Evolutionary conservation across 805 yeast genomes (phyloP), one percentile per base, ranked within the genome.

Genomic region (Clavispora fructus): DNA sequence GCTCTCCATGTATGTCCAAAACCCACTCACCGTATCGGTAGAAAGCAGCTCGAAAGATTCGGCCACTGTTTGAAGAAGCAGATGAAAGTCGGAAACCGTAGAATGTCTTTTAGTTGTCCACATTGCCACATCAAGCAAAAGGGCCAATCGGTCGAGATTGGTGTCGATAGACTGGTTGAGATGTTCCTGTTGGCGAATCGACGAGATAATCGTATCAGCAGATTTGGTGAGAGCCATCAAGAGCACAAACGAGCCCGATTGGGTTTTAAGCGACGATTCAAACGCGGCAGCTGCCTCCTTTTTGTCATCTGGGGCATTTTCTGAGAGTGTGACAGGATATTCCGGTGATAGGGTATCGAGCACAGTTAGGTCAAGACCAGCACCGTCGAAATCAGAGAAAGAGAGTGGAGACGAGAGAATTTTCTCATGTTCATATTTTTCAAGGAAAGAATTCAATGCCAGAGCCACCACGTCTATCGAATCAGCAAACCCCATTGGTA

Each of bases 1-100:
- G 7, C 69, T 43, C 45, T 71, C 77, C 46, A 72, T 43, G 45
- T 62, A 71, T 37, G 50, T 41, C 75, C 76, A 72, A 50, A 72
- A 71, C 19, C 40, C 40, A 4, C 60, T 61, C 10, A 62, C 50
- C 19, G 51, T 46, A 10, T 44, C 39, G 1, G 63, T 53, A 7
- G 67, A 56, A 3, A 59, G 43, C 25, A 55, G 53, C 29, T 58
- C 54, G 25, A 65, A 50, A 23, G 56, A 45, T 7, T 60, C 58
- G 58, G 58, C 58, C 7, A 63, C 46, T 26, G 49, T 56, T 8
- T 62, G 58, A 14, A 65, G 46, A 31, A 61, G 39, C 19, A 53
- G 55, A 46, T 62, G 69, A 43, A 62, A 68, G 7, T 54, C 45
- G 5, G 25, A 17, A 8, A 33, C 25, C 2, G 37, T 16, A 17